Evolutionary conservation across 495 filamentous ascomycete species (phyloP), one percentile per base, ranked within the genome.

Genomic region (Neohortaea acidophila): DNA sequence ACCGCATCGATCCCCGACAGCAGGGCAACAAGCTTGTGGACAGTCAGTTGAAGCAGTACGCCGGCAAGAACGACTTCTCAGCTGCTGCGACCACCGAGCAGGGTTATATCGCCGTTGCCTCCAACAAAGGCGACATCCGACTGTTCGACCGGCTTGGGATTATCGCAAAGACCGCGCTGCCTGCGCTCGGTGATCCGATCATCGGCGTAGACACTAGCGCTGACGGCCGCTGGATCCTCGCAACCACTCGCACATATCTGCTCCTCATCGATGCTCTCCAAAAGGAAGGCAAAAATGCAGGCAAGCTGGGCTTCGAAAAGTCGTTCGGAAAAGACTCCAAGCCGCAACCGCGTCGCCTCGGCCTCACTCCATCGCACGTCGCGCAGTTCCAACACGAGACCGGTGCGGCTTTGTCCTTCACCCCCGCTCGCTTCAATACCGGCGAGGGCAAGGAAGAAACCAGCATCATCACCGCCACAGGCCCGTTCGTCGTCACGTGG

Each of bases 341-440:
- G 58, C 89, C 89, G 2, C 84, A 91, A 49, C 89, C 89, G 29
- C 79, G 85, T 20, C 85, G 89, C 47, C 74, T 97, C 10, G 84
- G 77, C 21, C 63, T 97, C 13, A 81, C 77, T 32, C 91, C 89
- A 0, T 69, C 73, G 19, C 89, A 97, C 55, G 81, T 97, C 23
- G 89, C 89, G 0, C 89, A 97, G 55, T 94, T 96, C 66, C 81
- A 87, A 55, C 77, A 92, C 59, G 89, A 96, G 61, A 94, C 89
- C 9, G 81, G 83, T 44, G 68, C 73, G 35, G 78, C 82, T 1
- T 65, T 97, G 12, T 69, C 76, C 15, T 97, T 97, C 61, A 96
- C 89, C 0, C 70, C 76, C 0, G 89, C 89, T 14, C 81, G 78
- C 39, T 97, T 96, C 68, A 97, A 97, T 58, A 91, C 83, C 2